Percentiles rank a stretch among this genome's conserved stretches.
Conservation (phyloP, 352 stramenopile species). For the Phytophthora niederhauseri region DNA sequence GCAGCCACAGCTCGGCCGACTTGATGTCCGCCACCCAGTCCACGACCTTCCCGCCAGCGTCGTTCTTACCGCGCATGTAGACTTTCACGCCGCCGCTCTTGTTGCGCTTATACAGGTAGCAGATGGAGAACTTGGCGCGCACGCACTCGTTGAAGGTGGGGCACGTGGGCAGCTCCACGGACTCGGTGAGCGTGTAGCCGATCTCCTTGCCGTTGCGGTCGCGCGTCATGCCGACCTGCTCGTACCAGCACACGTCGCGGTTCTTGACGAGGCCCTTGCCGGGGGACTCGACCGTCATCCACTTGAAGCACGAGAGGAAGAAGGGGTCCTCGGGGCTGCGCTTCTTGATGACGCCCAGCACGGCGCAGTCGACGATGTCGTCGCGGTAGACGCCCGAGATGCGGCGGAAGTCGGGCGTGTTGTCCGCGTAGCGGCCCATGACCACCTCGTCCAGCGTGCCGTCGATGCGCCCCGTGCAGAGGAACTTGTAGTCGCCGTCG, state of each 20-base stretch:
- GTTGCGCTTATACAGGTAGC: conserved; percentile 78
- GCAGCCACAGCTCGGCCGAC: conserved; percentile 74
- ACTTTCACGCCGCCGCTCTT: conserved; percentile 77
- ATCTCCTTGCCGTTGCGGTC: conserved; percentile 83
- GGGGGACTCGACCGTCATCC: conserved; percentile 76
- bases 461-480: conserved; percentile 67
- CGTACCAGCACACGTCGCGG: conserved; percentile 81
- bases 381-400: conserved; percentile 78
- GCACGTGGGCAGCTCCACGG: conserved; percentile 71
- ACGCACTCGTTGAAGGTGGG: conserved; percentile 71
- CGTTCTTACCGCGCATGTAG: conserved; percentile 80
- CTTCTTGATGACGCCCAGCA: conserved; percentile 67
- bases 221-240: conserved; percentile 68
- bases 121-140: conserved; percentile 71
- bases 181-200: conserved; percentile 79
- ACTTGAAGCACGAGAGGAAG: conserved; percentile 84
- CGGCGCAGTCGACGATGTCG: conserved; percentile 78
- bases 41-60: conserved; percentile 69
- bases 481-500: conserved; percentile 63
- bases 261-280: conserved; percentile 81
- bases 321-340: conserved; percentile 57
- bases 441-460: conserved; percentile 80
- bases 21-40: conserved; percentile 79
- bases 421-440: conserved; percentile 77
- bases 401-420: conserved; percentile 67